Base-by-base conservation (phyloP, 2,329 filamentous ascomycete genomes). In the Trichoderma guizhouense region DNA sequence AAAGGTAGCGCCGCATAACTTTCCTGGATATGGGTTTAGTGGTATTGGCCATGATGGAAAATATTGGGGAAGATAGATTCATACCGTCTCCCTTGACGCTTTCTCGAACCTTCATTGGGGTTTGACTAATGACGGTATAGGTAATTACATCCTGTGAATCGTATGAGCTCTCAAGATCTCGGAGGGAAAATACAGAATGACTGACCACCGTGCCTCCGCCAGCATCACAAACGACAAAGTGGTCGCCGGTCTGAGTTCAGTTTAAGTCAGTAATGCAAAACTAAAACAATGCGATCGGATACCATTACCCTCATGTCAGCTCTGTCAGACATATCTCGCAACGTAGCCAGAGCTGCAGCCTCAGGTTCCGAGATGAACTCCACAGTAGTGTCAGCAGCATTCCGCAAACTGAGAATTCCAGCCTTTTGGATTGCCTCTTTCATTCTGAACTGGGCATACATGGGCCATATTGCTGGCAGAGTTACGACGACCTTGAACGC, bases 401-500 rank as follows among this genome's bases (percentile, higher is more conserved):
- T 5, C 0, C 80, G 74, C 0, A 47, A 9, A 0, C 75, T 70
- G 0, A 84, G 73, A 3, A 86, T 81, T 0, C 84, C 84, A 0
- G 84, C 81, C 0, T 63, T 21, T 0, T 73, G 43, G 0, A 79
- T 78, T 0, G 83, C 84, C 0, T 79, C 61, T 0, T 76, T 73
- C 84, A 86, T 85, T 0, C 78, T 72, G 0, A 71, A 26, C 1
- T 79, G 79, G 1, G 81, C 81, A 68, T 83, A 83, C 0, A 79
- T 74, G 0, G 82, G 81, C 84, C 84, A 86, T 9, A 86, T 85
- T 0, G 84, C 84, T 0, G 84, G 84, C 0, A 86, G 47, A 0
- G 84, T 86, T 1, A 84, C 73, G 1, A 85, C 78, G 3, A 86
- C 74, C 14, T 82, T 77, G 12, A 85, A 78, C 0, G 39, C 75